Conservation (phyloP, 495 filamentous ascomycete species). For the Neurospora sp. region DNA sequence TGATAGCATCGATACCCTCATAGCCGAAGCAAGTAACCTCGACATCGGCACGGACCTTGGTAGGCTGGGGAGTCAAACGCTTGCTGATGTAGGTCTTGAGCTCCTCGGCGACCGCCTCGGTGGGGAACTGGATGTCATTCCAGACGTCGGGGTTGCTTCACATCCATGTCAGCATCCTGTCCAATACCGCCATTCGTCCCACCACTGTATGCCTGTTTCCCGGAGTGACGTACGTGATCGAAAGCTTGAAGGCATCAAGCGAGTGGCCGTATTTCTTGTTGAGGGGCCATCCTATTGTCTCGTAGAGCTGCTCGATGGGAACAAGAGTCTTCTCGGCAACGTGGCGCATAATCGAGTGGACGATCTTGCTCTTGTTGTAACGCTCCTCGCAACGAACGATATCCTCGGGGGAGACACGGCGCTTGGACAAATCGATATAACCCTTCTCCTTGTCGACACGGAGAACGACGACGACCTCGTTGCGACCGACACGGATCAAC, state of each 20-base stretch:
- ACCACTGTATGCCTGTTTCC: neutral
- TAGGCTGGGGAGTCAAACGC: conserved; percentile 90
- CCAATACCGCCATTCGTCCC: neutral
- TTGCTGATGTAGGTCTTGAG: conserved; percentile 89
- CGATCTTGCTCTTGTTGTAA: conserved; percentile 99
- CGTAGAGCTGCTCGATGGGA: conserved; percentile 86
- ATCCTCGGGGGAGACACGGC: conserved; percentile 93
- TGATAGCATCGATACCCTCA: conserved; percentile 97
- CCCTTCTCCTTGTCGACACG: conserved; percentile 99
- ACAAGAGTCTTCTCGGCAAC: conserved; percentile 93
- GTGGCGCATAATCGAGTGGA: conserved; percentile 95
- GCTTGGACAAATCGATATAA: conserved; percentile 98
- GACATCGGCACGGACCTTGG: conserved; percentile 94
- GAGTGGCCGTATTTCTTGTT: conserved; percentile 96
- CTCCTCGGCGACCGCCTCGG: conserved; percentile 74
- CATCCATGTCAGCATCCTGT: neutral
- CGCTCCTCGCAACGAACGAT: conserved; percentile 96
- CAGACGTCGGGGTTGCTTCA: conserved; percentile 87
- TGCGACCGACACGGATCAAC: conserved; percentile 92
- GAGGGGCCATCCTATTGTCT: conserved; percentile 91
- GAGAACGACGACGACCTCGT: conserved; percentile 96
- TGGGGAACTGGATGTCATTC: conserved; percentile 84
- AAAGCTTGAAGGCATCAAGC: conserved; percentile 96
- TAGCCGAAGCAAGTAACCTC: conserved; percentile 98
- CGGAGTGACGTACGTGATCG: conserved; percentile 67